A percentile compares a stretch with the other conserved stretches of the same genome.
Conservation (phyloP, 2,329 filamentous ascomycete genomes). For the Neophaeococcomyces mojaviensis region DNA sequence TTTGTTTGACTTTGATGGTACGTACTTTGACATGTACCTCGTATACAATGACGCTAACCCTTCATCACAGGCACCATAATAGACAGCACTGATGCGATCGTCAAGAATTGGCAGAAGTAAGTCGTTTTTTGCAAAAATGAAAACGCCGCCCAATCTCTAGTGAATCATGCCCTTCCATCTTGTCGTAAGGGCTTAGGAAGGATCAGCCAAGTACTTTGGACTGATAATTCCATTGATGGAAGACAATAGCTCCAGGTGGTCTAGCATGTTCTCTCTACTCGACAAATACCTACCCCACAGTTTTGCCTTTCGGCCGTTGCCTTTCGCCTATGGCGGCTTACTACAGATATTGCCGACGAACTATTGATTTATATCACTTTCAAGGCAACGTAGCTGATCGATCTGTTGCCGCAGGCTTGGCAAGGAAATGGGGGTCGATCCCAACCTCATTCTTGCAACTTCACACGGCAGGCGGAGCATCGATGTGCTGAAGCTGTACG, state of each 20-base stretch:
- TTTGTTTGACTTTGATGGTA: constrained; percentile 41
- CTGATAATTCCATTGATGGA: too few relatives aligned
- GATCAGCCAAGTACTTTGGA: too few relatives aligned
- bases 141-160: too few relatives aligned
- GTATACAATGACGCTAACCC: neutral
- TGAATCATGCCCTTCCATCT: too few relatives aligned
- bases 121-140: constrained; percentile 18
- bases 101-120: constrained; percentile 57
- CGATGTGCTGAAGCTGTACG: constrained; percentile 71
- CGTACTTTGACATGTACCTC: neutral
- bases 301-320: neutral
- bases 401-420: constrained; percentile 41
- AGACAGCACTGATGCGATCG: constrained; percentile 47
- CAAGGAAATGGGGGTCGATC: constrained; percentile 73
- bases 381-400: neutral
- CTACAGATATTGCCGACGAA: constrained; percentile 1
- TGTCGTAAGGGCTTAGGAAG: too few relatives aligned
- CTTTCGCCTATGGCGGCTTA: neutral
- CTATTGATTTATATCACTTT: neutral
- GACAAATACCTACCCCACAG: neutral
- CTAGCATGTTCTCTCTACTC: too few relatives aligned
- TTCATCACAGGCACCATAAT: constrained; percentile 33
- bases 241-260: too few relatives aligned
- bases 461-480: constrained; percentile 88
- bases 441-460: constrained; percentile 76